A percentile compares a stretch with the other conserved stretches of the same genome.
phyloP scores from a whole-genome alignment of 148 eudicot species.

The Amaranthus palmeri region DNA sequence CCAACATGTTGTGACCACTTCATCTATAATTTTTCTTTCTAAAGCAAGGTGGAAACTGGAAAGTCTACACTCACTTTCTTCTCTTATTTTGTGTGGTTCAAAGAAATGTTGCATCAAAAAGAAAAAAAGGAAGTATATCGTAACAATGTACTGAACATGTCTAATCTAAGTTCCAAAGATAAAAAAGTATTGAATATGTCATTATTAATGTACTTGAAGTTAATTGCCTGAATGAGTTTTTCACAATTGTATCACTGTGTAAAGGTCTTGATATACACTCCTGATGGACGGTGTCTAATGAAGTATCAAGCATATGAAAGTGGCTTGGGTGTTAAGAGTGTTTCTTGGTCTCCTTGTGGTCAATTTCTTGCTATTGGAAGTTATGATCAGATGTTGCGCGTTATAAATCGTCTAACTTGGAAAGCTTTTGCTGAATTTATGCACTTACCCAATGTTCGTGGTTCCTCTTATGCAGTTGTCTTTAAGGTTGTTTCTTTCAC shows the following conservation, averaged over 20 bases:
- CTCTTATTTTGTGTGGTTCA: too few relatives aligned
- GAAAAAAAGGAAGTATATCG: too few relatives aligned
- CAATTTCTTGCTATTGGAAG: constrained; percentile 93
- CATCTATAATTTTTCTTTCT: too few relatives aligned
- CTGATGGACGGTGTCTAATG: constrained; percentile 85
- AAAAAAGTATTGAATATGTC: background rate
- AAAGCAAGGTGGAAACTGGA: too few relatives aligned
- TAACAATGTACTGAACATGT: too few relatives aligned
- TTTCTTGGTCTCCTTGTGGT: constrained; percentile 98
- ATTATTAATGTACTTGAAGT: background rate
- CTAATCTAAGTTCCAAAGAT: too few relatives aligned
- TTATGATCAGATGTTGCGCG: constrained; percentile 92
- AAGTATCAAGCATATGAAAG: constrained; percentile 99
- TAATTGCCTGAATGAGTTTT: background rate
- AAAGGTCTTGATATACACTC: constrained; percentile 85
- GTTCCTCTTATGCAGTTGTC: constrained; percentile 80
- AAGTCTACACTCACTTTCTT: too few relatives aligned
- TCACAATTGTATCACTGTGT: constrained; percentile 15
- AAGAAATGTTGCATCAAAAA: too few relatives aligned
- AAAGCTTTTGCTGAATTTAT: constrained; percentile 89
- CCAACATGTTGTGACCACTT: too few relatives aligned
- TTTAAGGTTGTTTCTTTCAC: constrained; percentile 59
- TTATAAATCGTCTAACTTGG: constrained; percentile 90
- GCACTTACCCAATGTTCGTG: constrained; percentile 77
- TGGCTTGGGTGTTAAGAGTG: constrained; percentile 87